phyloP scores from a whole-genome alignment of 345 rosid genomes.

The Citrus maxima region DNA sequence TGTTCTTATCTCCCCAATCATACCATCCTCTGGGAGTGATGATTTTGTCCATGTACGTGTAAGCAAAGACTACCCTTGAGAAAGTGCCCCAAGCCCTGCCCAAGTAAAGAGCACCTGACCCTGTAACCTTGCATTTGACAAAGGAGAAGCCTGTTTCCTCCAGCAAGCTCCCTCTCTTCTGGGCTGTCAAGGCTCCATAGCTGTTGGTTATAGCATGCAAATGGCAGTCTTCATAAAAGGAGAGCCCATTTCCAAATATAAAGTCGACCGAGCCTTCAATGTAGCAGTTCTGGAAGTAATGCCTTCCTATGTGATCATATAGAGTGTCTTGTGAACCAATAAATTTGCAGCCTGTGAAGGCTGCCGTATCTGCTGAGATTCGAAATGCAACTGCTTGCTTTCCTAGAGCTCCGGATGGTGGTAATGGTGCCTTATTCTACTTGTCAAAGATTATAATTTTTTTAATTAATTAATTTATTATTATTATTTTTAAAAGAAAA shows the following conservation, averaged over 20 bases:
- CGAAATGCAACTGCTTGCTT: conserved; percentile 46
- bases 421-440: conserved; percentile 40
- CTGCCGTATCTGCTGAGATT: conserved; percentile 42
- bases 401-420: conserved; percentile 39
- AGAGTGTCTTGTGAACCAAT: conserved; percentile 46
- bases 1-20: conserved; percentile 39
- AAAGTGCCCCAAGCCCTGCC: conserved; percentile 52
- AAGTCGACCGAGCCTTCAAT: conserved; percentile 47
- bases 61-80: conserved; percentile 41
- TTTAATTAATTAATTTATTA: not conserved
- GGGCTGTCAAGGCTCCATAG: conserved; percentile 40
- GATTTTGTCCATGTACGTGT: conserved; percentile 35
- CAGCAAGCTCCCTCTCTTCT: conserved; percentile 29
- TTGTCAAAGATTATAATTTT: not conserved
- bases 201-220: conserved; percentile 38
- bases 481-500: no score
- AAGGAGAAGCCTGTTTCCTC: conserved; percentile 43
- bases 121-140: conserved; percentile 40
- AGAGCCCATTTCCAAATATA: conserved; percentile 44
- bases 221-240: conserved; percentile 38
- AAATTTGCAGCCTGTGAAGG: conserved; percentile 36
- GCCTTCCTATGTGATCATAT: conserved; percentile 42
- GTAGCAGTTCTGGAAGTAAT: conserved; percentile 39
- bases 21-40: conserved; percentile 41
- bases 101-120: conserved; percentile 33